These are phyloP conservation scores for Xylariaceae sp. DNA, from an alignment of 2,329 filamentous ascomycete species.

Conservation along the genomic window DNA sequence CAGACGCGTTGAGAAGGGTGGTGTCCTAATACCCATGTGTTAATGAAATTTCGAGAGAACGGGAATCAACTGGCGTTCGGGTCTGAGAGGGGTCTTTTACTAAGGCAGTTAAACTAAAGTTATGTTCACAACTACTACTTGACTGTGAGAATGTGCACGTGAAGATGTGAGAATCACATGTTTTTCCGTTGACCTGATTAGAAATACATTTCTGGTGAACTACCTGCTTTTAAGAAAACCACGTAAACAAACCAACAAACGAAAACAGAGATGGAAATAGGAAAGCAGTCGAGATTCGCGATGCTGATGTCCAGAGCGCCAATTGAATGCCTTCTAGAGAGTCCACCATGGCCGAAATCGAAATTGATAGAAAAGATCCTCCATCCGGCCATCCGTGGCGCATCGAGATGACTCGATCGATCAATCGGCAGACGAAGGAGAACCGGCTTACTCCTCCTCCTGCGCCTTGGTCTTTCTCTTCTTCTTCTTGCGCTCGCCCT, in stretches of 20 bases:
- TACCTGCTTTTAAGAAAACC: background rate
- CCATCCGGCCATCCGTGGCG: background rate
- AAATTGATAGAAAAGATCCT: background rate
- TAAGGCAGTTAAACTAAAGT: background rate
- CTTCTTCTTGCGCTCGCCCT: constrained; percentile 55
- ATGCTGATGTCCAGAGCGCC: background rate
- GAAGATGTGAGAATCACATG: no score
- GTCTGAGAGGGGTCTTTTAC: background rate
- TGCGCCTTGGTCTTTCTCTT: constrained; percentile 55
- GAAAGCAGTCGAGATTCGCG: background rate
- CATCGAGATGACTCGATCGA: background rate
- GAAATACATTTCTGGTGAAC: background rate
- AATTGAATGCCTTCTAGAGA: background rate
- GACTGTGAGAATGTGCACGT: no score
- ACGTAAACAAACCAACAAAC: background rate
- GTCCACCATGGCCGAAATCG: background rate
- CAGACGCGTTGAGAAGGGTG: background rate
- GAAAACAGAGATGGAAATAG: background rate
- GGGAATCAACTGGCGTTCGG: constrained; percentile 4
- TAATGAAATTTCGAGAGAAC: constrained; percentile 11
- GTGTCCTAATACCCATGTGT: constrained; percentile 12
- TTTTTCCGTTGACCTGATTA: background rate
- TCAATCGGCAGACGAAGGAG: background rate
- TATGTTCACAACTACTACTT: no score
- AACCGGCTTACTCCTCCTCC: constrained; percentile 17